Percentiles rank a stretch among this genome's conserved stretches.
These are phyloP conservation scores for Tolypocladium endophyticum DNA, from an alignment of 2,329 filamentous ascomycete species.

Conservation along the genomic window DNA sequence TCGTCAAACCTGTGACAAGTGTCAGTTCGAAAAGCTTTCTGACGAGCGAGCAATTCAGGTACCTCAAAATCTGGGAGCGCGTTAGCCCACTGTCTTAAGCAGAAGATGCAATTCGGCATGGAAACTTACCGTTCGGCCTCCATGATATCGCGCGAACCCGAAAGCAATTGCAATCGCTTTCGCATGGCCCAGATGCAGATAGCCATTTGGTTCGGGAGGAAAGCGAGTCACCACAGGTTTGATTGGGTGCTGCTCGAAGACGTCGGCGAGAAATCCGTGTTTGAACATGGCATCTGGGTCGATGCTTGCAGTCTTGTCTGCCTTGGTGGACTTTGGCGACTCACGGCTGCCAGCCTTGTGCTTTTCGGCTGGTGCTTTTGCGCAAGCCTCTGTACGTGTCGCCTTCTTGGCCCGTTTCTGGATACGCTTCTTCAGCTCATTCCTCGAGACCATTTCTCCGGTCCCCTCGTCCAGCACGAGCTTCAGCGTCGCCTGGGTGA, in stretches of 20 bases:
- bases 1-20: slow-evolving; percentile 61
- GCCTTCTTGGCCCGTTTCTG: slow-evolving; percentile 48
- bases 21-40: slow-evolving; percentile 1
- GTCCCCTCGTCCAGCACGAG: slow-evolving; percentile 51
- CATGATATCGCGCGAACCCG: slow-evolving; percentile 78
- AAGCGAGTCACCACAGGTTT: slow-evolving; percentile 62
- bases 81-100: background rate
- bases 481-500: slow-evolving; percentile 40
- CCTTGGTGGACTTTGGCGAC: slow-evolving; percentile 24
- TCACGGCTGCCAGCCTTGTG: slow-evolving; percentile 24
- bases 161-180: slow-evolving; percentile 97
- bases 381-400: slow-evolving; percentile 57
- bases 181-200: slow-evolving; percentile 86
- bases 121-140: slow-evolving; percentile 33
- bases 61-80: background rate
- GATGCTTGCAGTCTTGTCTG: slow-evolving; percentile 19
- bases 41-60: too few species aligned
- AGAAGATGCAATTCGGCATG: too few species aligned
- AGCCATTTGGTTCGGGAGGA: slow-evolving; percentile 85
- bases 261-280: slow-evolving; percentile 62
- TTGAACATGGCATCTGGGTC: slow-evolving; percentile 66
- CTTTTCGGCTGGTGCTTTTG: slow-evolving; percentile 62
- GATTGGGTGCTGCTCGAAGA: slow-evolving; percentile 57
- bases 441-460: slow-evolving; percentile 52
- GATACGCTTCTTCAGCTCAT: slow-evolving; percentile 48